A percentile compares a stretch with the other conserved stretches of the same genome.
Conservation (phyloP, 2,329 filamentous ascomycete species). For the Domatiomyces globalis region DNA sequence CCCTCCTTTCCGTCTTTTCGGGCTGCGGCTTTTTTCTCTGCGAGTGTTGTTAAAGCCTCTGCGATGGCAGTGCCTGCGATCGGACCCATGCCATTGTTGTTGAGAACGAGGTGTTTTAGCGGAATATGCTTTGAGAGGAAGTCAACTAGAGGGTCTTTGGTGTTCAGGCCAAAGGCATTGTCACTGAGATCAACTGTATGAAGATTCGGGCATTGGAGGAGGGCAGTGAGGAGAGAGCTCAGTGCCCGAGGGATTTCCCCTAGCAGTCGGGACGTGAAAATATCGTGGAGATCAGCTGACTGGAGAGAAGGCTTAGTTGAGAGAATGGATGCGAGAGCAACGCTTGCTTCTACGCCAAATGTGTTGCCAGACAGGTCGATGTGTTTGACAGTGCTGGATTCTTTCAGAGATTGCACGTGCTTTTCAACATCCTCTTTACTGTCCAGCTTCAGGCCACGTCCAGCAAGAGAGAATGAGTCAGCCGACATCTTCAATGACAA, state of each 20-base stretch:
- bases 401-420: conserved; percentile 61
- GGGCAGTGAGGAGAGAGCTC: conserved; percentile 66
- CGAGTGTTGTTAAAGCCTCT: conserved; percentile 68
- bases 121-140: conserved; percentile 82
- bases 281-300: conserved; percentile 82
- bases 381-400: conserved; percentile 64
- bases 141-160: conserved; percentile 77
- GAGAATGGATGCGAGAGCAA: conserved; percentile 69
- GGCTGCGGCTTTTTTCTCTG: conserved; percentile 68
- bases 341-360: conserved; percentile 73
- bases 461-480: conserved; percentile 72
- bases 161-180: conserved; percentile 95
- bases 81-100: conserved; percentile 95
- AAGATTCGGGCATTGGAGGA: conserved; percentile 72
- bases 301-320: conserved; percentile 70
- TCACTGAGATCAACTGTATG: conserved; percentile 92
- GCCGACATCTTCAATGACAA: conserved; percentile 4
- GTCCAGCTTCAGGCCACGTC: conserved; percentile 83
- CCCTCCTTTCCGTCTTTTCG: conserved; percentile 50
- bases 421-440: conserved; percentile 73
- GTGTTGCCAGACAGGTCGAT: conserved; percentile 84
- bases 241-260: conserved; percentile 88
- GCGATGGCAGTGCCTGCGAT: conserved; percentile 80
- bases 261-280: conserved; percentile 88
- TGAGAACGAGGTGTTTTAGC: conserved; percentile 85